A percentile compares a stretch with the other conserved stretches of the same genome.
These are phyloP conservation scores for Thalassiosira oceanica DNA, from an alignment of 352 stramenopile species.

Conservation along the genomic window DNA sequence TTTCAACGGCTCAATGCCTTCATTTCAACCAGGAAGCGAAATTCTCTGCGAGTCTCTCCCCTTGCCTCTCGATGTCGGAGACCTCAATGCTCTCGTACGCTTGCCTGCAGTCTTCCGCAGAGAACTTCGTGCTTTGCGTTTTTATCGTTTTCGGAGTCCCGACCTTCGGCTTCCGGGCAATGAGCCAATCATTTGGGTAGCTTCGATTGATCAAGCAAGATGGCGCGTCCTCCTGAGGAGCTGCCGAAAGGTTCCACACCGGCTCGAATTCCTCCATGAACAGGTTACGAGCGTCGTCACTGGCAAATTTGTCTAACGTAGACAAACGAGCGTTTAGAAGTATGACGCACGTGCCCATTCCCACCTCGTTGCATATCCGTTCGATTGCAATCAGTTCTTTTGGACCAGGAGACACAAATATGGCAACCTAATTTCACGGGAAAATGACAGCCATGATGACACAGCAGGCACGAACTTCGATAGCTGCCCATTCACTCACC, in stretches of 20 bases:
- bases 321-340: constrained; percentile 67
- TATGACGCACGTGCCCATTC: constrained; percentile 72
- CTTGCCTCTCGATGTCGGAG: constrained; percentile 64
- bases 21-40: constrained; percentile 72
- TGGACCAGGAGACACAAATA: constrained; percentile 72
- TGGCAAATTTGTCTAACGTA: constrained; percentile 44
- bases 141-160: constrained; percentile 61
- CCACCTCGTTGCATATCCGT: constrained; percentile 63
- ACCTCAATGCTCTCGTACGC: constrained; percentile 60
- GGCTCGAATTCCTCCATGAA: constrained; percentile 70
- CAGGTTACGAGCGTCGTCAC: constrained; percentile 32
- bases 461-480: no score
- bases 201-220: constrained; percentile 61
- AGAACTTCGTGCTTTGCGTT: constrained; percentile 29
- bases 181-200: constrained; percentile 62
- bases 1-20: constrained; percentile 1
- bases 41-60: constrained; percentile 66
- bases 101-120: constrained; percentile 46
- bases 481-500: no score
- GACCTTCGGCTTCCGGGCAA: constrained; percentile 72
- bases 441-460: no score
- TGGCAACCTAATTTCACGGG: no score
- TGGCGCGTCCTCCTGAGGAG: constrained; percentile 65
- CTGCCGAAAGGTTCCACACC: constrained; percentile 65
- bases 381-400: constrained; percentile 75